Conservation (phyloP, 1,284 basidiomycete species). For the Singerocomus inundabilis region DNA sequence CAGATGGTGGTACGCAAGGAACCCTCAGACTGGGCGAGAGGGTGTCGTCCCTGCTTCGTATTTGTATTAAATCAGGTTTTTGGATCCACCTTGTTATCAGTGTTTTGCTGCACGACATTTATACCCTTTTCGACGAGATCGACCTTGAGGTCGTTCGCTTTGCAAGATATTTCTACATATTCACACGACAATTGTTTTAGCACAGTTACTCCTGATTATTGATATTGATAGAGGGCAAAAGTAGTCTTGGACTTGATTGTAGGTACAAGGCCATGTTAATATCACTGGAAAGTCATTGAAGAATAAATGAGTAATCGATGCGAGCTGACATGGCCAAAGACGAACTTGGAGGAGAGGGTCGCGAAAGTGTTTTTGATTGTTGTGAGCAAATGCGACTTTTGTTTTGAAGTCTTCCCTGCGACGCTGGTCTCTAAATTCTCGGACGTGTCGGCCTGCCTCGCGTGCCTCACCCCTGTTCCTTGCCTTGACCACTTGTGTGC, state of each 20-base stretch:
- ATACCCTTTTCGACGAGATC: conserved; percentile 38
- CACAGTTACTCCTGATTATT: conserved; percentile 11
- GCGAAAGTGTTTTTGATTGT: conserved; percentile 88
- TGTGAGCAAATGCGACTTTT: conserved; percentile 72
- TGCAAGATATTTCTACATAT: conserved; percentile 24
- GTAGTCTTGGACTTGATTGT: conserved; percentile 12
- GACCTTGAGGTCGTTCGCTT: conserved; percentile 34
- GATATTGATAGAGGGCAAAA: conserved; percentile 20
- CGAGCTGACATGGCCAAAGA: conserved; percentile 1
- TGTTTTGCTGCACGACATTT: conserved; percentile 30
- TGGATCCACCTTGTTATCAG: conserved; percentile 25
- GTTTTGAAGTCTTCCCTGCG: conserved; percentile 85
- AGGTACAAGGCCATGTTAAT: conserved; percentile 14
- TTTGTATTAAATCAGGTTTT: conserved; percentile 55
- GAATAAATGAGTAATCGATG: conserved; percentile 5
- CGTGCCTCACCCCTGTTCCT: conserved; percentile 92
- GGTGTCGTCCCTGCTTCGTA: conserved; percentile 89
- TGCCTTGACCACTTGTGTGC: conserved; percentile 84
- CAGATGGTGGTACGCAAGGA: conserved; percentile 92
- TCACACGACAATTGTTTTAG: conserved; percentile 11
- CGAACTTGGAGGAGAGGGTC: conserved; percentile 47
- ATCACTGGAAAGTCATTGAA: conserved; percentile 13
- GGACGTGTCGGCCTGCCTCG: conserved; percentile 87
- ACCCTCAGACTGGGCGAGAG: conserved; percentile 73
- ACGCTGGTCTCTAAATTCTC: conserved; percentile 82